Conservation (phyloP, 768 basidiomycete genomes). For the Lentinula guzmanii region DNA sequence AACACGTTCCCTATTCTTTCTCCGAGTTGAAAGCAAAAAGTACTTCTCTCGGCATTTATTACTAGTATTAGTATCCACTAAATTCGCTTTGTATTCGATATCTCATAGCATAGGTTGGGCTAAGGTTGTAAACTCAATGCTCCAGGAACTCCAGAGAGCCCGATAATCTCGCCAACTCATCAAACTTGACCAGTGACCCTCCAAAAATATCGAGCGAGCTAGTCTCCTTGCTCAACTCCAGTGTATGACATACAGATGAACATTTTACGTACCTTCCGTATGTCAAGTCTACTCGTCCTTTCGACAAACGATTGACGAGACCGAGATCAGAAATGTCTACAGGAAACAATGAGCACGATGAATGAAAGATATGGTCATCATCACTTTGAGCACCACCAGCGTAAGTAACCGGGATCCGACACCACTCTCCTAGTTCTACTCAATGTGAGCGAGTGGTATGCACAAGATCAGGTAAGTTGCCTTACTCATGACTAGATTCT, state of each 20-base stretch:
- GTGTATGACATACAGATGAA: background rate
- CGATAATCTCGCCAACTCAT: slow-evolving; percentile 34
- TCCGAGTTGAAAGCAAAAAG: background rate
- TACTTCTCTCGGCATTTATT: background rate
- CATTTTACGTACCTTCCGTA: slow-evolving; percentile 21
- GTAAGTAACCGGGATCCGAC: slow-evolving; percentile 87
- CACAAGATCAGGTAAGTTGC: slow-evolving; percentile 6
- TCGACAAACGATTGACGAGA: slow-evolving; percentile 73
- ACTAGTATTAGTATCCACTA: background rate
- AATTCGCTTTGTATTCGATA: background rate
- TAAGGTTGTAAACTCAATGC: slow-evolving; percentile 19
- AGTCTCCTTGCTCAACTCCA: background rate
- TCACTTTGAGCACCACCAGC: slow-evolving; percentile 92
- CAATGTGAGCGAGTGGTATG: slow-evolving; percentile 8
- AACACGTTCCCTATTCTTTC: background rate
- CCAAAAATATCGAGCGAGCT: slow-evolving; percentile 60
- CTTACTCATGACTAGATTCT: slow-evolving; percentile 76
- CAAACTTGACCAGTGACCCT: slow-evolving; percentile 44
- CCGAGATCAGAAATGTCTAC: slow-evolving; percentile 76
- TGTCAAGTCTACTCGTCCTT: slow-evolving; percentile 64
- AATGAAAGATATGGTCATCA: background rate
- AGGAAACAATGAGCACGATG: background rate
- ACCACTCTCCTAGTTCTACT: slow-evolving; percentile 87
- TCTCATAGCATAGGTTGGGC: slow-evolving; percentile 5
- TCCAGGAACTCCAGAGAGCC: slow-evolving; percentile 11